phyloP scores from a whole-genome alignment of 2,329 filamentous ascomycete genomes.

The Fusarium solani-melongenae region DNA sequence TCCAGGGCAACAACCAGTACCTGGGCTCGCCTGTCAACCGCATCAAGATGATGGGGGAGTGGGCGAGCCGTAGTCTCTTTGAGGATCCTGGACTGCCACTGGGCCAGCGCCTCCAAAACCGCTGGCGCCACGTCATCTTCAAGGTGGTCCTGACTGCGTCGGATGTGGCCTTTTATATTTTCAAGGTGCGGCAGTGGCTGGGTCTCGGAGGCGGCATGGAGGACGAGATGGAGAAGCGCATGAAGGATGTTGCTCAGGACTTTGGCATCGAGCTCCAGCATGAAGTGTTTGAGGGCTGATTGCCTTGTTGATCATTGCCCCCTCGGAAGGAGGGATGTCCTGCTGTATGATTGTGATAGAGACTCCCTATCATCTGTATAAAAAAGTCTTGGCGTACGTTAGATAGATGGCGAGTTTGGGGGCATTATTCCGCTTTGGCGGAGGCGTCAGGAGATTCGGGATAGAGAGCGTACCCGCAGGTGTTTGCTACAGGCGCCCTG shows the following conservation, averaged over 20 bases:
- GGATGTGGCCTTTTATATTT: slow-evolving; percentile 86
- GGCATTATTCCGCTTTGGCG: background rate
- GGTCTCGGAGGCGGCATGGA: slow-evolving; percentile 89
- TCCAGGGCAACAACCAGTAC: slow-evolving; percentile 93
- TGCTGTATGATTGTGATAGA: slow-evolving; percentile 22
- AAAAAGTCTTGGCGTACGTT: slow-evolving; percentile 12
- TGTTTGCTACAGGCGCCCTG: background rate
- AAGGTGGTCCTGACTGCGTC: slow-evolving; percentile 78
- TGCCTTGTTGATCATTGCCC: background rate
- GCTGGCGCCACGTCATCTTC: slow-evolving; percentile 85
- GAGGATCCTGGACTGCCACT: slow-evolving; percentile 75
- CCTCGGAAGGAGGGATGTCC: background rate
- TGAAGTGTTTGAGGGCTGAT: slow-evolving; percentile 84
- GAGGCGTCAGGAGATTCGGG: background rate
- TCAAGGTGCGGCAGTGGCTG: slow-evolving; percentile 80
- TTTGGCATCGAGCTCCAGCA: slow-evolving; percentile 93
- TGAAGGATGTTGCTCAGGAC: slow-evolving; percentile 89
- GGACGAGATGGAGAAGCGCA: slow-evolving; percentile 88
- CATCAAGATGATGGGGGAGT: slow-evolving; percentile 91
- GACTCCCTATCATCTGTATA: background rate
- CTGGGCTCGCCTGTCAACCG: slow-evolving; percentile 90
- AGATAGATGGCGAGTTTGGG: slow-evolving; percentile 24
- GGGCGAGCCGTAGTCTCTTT: slow-evolving; percentile 87
- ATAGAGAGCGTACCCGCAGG: slow-evolving; percentile 2
- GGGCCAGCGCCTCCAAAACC: slow-evolving; percentile 73